phyloP scores from a whole-genome alignment of 202 grass and related monocot species.

The Schoenoplectus triqueter region DNA sequence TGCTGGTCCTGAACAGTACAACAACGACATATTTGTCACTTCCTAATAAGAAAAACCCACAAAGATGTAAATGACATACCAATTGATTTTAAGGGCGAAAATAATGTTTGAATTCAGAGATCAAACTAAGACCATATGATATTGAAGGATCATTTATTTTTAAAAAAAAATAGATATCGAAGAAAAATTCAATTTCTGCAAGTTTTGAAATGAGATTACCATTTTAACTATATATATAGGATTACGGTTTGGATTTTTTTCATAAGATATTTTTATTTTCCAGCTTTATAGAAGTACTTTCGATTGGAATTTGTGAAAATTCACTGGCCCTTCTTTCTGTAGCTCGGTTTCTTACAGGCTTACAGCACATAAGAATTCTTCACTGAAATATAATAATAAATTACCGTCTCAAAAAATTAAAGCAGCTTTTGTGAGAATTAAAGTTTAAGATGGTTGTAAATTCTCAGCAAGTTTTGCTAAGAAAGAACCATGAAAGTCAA shows the following conservation, averaged over 20 bases:
- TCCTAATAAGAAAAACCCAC: not conserved
- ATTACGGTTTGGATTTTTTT: not conserved
- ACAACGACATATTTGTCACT: not conserved
- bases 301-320: not conserved
- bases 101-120: slow-evolving; percentile 4
- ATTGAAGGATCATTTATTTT: not conserved
- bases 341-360: not conserved
- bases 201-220: not conserved
- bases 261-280: not conserved
- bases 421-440: not conserved
- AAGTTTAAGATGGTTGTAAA: too few species aligned
- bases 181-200: not conserved
- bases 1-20: not conserved
- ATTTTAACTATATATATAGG: not conserved
- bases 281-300: not conserved
- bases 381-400: not conserved
- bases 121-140: not conserved
- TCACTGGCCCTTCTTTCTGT: not conserved
- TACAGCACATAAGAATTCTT: not conserved
- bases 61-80: slow-evolving; percentile 5
- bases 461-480: too few species aligned
- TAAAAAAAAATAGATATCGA: not conserved
- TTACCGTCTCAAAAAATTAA: not conserved
- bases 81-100: not conserved
- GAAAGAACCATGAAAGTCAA: too few species aligned